Base-by-base conservation (phyloP, 495 filamentous ascomycete genomes). In the Amorphotheca resinae region DNA sequence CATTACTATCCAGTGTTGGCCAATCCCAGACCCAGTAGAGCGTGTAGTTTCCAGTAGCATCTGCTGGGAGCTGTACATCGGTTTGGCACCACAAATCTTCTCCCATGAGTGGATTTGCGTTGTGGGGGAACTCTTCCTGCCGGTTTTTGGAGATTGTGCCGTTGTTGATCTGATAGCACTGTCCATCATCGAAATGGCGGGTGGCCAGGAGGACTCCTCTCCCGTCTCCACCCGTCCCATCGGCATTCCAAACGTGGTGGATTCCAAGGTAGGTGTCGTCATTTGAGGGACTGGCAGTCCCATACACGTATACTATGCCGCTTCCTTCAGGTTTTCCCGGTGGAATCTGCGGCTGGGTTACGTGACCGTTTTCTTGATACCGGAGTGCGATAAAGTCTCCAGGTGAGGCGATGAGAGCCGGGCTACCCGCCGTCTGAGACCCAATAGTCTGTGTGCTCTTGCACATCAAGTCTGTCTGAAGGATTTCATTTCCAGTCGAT, bases 1-100 rank as follows among this genome's bases (percentile, higher is more conserved):
- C 23, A 22, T 26, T 55, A 52, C 55, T 57, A 11, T 71, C 59
- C 9, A 59, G 59, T 0, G 74, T 79, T 3, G 81, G 78, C 85
- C 85, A 95, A 50, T 93, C 79, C 87, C 87, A 94, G 3, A 93
- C 77, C 87, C 87, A 95, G 62, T 94, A 88, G 31, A 91, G 58
- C 0, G 85, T 85, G 47, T 80, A 80, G 22, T 68, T 70, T 15
- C 79, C 75, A 35, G 53, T 46, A 12, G 77, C 73, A 34, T 60
- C 53, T 2, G 55, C 46, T 2, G 87, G 87, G 28, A 95, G 60
- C 32, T 70, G 60, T 31, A 93, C 60, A 52, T 91, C 80, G 22
- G 76, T 74, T 61, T 95, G 87, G 58, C 87, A 95, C 11, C 9
- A 9, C 5, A 40, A 22, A 28, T 40, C 38, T 4, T 57, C 33